Evolutionary conservation across 176 grass and related monocot species (phyloP), one percentile per base, ranked within the genome.

Genomic region (Musa troglodytarum): DNA sequence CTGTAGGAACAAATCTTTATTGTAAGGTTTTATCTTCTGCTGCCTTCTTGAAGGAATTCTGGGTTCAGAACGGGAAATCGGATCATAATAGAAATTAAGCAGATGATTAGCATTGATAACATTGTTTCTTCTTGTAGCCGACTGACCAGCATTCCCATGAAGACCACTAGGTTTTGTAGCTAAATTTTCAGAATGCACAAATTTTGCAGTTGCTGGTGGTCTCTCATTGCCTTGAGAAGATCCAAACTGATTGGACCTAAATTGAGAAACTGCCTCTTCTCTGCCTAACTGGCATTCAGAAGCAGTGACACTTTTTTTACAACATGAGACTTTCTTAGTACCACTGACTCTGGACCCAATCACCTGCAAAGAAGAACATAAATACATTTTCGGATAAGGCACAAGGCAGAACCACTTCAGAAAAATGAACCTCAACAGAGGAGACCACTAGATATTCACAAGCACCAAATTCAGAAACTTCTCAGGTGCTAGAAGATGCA

Each of bases 81-180:
- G 90, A 87, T 99, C 95, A 79, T 94, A 94, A 57, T 92, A 84
- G 78, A 99, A 99, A 86, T 99, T 99, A 57, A 99, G 78, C 53
- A 99, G 78, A 70, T 99, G 84, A 86, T 94, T 99, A 53, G 88
- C 88, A 89, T 91, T 99, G 63, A 99, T 67, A 1, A 79, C 74
- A 76, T 93, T 88, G 81, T 81, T 94, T 85, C 82, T 94, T 83
- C 86, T 90, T 68, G 83, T 63, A 82, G 79, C 53, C 61, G 87
- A 78, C 67, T 87, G 84, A 82, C 62, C 57, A 67, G 77, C 86
- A 87, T 86, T 89, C 54, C 82, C 71, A 58, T 76, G 86, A 77
- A 26, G 34, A 55, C 83, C 78, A 81, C 72, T 79, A 71, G 54
- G 81, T 72, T 17, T 68, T 72, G 75, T 73, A 81, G 71, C 65